These are phyloP conservation scores for Elaeagnus macrophylla DNA, from an alignment of 306 rosid species.

Conservation along the genomic window DNA sequence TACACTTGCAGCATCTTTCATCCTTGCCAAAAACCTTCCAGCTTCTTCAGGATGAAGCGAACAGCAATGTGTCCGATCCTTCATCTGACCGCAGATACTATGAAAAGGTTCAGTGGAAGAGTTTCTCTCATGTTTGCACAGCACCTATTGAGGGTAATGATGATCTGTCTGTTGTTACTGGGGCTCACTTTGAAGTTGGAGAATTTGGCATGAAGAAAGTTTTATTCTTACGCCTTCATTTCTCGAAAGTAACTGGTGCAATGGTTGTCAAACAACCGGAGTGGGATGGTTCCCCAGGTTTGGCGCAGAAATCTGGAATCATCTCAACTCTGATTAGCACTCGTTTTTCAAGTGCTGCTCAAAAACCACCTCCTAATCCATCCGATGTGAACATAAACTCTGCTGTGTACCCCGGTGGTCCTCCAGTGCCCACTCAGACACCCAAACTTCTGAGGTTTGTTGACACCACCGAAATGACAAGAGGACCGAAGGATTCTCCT, in stretches of 20 bases:
- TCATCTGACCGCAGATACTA: background rate
- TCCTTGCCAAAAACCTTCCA: slow-evolving; percentile 45
- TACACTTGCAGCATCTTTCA: slow-evolving; percentile 74
- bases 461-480: slow-evolving; percentile 48
- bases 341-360: slow-evolving; percentile 34
- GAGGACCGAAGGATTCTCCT: slow-evolving; percentile 74
- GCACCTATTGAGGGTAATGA: slow-evolving; percentile 40
- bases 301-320: slow-evolving; percentile 44
- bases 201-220: slow-evolving; percentile 47
- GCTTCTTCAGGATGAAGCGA: slow-evolving; percentile 33
- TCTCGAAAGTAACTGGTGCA: slow-evolving; percentile 46
- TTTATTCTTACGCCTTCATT: slow-evolving; percentile 63
- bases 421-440: slow-evolving; percentile 55
- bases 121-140: slow-evolving; percentile 59
- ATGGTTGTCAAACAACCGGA: slow-evolving; percentile 46
- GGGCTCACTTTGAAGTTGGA: slow-evolving; percentile 69
- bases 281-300: slow-evolving; percentile 39
- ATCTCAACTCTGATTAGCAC: slow-evolving; percentile 58
- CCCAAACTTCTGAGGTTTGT: slow-evolving; percentile 66
- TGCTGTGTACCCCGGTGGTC: slow-evolving; percentile 65
- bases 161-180: slow-evolving; percentile 43
- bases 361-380: slow-evolving; percentile 25
- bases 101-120: slow-evolving; percentile 72
- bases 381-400: slow-evolving; percentile 59
- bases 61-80: background rate